Conservation (phyloP, 306 rosid species). For the Trifolium fragiferum region DNA sequence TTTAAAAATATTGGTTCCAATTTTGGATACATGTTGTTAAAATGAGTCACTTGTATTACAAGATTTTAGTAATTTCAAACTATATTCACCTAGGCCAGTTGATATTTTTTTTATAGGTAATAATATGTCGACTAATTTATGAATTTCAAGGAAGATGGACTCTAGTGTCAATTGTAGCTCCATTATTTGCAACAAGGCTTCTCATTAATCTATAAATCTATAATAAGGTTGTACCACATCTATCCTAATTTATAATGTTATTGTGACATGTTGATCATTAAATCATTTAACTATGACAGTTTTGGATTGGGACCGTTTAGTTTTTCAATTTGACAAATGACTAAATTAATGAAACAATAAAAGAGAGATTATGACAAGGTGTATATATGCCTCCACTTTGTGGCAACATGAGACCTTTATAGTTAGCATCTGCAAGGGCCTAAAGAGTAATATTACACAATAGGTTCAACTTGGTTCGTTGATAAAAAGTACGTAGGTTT, state of each 20-base stretch:
- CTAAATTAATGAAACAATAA: slow-evolving; percentile 32
- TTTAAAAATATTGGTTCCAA: too few relatives aligned
- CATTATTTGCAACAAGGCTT: slow-evolving; percentile 2
- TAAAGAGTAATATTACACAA: too few relatives aligned
- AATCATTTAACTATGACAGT: slow-evolving; percentile 11
- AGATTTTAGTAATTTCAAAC: neutral
- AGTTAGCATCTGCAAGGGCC: too few relatives aligned
- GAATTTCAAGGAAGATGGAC: neutral
- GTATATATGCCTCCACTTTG: slow-evolving; percentile 11
- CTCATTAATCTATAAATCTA: neutral
- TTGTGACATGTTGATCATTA: slow-evolving; percentile 38
- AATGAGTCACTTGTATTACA: too few relatives aligned
- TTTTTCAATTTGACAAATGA: slow-evolving; percentile 9
- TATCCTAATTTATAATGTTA: neutral
- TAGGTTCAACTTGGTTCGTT: too few relatives aligned
- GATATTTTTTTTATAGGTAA: neutral
- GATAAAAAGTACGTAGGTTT: too few relatives aligned
- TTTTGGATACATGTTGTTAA: too few relatives aligned
- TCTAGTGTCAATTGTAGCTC: slow-evolving; percentile 6
- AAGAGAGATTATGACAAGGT: slow-evolving; percentile 30
- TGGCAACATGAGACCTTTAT: slow-evolving; percentile 27
- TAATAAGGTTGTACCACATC: neutral
- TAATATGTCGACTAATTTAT: neutral
- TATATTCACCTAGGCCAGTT: neutral
- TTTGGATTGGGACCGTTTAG: slow-evolving; percentile 42